Base-by-base conservation (phyloP, 2,329 filamentous ascomycete species). In the Talaromyces funiculosus region DNA sequence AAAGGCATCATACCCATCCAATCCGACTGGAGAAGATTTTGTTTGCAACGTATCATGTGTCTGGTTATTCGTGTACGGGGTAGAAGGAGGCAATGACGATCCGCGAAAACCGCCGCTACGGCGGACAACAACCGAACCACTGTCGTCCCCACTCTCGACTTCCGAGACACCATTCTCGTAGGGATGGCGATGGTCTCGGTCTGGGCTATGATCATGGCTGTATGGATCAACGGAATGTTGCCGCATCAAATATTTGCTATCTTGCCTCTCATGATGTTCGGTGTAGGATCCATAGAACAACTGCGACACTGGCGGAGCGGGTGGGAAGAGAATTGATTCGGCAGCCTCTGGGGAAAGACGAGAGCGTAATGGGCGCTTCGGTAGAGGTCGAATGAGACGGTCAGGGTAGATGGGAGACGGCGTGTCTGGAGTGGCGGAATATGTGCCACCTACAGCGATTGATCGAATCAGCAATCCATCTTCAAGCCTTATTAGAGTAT, bases 1-100 rank as follows among this genome's bases (percentile, higher is more conserved):
- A 69, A 97, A 96, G 6, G 91, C 94, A 74, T 99, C 94, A 73
- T 97, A 97, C 14, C 92, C 92, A 72, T 97, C 93, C 10, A 88
- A 89, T 4, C 87, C 88, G 5, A 84, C 82, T 24, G 87, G 86
- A 12, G 90, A 91, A 45, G 82, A 83, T 53, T 87, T 75, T 58
- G 63, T 66, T 58, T 69, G 71, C 42, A 64, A 64, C 10, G 63
- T 64, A 59, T 70, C 69, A 53, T 68, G 67, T 42, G 64, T 62
- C 43, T 68, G 67, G 26, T 65, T 67, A 53, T 68, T 71, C 55
- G 67, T 62, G 59, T 65, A 67, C 49, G 67, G 66, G 53, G 65
- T 66, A 20, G 69, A 68, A 12, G 73, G 72, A 37, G 75, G 72
- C 53, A 71, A 53, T 16, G 71, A 72, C 24, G 72, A 74, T 60